Evolutionary conservation across 2,329 filamentous ascomycete species (phyloP).

Genomic region (Elsinoe fawcettii): DNA sequence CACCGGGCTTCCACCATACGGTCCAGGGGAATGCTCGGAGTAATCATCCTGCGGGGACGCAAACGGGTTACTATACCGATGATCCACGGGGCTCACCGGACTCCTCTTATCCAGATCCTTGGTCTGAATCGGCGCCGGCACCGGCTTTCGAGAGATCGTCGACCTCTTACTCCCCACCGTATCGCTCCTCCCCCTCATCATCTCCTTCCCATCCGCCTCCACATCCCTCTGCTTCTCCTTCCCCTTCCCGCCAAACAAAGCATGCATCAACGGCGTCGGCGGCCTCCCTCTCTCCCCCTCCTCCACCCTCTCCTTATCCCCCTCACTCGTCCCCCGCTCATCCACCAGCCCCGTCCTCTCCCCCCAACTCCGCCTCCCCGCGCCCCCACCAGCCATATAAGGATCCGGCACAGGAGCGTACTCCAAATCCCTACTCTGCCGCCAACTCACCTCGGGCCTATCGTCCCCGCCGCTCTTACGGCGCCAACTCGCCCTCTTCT

Average conservation of each 20-base stretch:
- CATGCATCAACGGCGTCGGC: constrained; percentile 13
- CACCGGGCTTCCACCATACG: not conserved
- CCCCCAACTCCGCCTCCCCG: not conserved
- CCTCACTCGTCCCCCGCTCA: not conserved
- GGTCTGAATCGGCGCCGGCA: constrained; percentile 1
- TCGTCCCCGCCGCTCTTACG: not conserved
- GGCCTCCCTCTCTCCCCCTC: not conserved
- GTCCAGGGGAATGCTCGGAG: not conserved
- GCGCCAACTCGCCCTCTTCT: not conserved
- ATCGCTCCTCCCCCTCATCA: not conserved
- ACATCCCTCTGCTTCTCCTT: not conserved
- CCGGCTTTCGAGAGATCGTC: not conserved
- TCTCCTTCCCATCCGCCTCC: not conserved
- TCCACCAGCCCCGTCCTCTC: not conserved
- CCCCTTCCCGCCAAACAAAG: not conserved
- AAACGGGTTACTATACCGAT: constrained; percentile 15
- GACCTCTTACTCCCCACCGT: not conserved
- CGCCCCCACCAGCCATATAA: not conserved
- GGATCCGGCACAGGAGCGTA: constrained; percentile 12
- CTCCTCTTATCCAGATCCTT: not conserved
- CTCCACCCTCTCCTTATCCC: not conserved
- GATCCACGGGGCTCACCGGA: not conserved
- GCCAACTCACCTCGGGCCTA: not conserved
- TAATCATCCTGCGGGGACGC: constrained; percentile 14
- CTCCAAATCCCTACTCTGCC: not conserved